A percentile compares a stretch with the other conserved stretches of the same genome.
phyloP scores from a whole-genome alignment of 2,329 filamentous ascomycete genomes.

The Pseudocercospora pini-densiflorae region DNA sequence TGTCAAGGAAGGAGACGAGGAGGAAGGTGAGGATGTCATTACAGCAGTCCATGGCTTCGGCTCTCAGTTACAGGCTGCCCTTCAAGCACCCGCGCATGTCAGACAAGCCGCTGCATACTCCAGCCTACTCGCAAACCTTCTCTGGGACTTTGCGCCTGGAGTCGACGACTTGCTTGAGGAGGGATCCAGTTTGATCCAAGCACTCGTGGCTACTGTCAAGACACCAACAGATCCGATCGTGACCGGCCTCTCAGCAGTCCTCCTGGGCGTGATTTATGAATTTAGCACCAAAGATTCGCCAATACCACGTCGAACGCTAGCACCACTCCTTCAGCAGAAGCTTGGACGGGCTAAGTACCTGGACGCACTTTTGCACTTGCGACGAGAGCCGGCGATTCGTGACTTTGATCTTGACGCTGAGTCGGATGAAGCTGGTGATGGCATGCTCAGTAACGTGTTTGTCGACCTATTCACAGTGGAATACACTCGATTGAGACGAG shows the following conservation, averaged over 20 bases:
- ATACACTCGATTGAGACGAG: constrained; percentile 80
- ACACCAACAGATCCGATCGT: constrained; percentile 59
- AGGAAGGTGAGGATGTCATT: constrained; percentile 89
- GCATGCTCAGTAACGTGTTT: constrained; percentile 72
- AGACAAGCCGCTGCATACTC: constrained; percentile 82
- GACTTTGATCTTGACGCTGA: constrained; percentile 76
- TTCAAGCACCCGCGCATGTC: constrained; percentile 71
- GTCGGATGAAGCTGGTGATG: constrained; percentile 30
- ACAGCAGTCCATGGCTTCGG: constrained; percentile 90
- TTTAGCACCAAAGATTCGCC: constrained; percentile 98
- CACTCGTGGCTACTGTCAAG: constrained; percentile 51
- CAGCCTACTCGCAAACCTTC: constrained; percentile 85
- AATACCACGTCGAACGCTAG: constrained; percentile 78
- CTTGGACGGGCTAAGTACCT: constrained; percentile 88
- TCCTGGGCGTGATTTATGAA: constrained; percentile 90
- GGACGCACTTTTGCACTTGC: constrained; percentile 76
- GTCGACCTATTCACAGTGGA: constrained; percentile 97
- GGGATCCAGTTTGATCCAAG: constrained; percentile 80
- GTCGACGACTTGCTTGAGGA: constrained; percentile 93
- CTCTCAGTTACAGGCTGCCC: constrained; percentile 79
- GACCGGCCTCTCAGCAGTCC: constrained; percentile 75
- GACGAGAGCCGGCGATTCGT: constrained; percentile 76
- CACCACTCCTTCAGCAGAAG: constrained; percentile 74
- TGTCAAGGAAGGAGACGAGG: constrained; percentile 86
- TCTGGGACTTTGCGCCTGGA: constrained; percentile 89